These are phyloP conservation scores for Irineochytrium annulatum DNA, from an alignment of 192 early-diverging fungal species.

Conservation along the genomic window DNA sequence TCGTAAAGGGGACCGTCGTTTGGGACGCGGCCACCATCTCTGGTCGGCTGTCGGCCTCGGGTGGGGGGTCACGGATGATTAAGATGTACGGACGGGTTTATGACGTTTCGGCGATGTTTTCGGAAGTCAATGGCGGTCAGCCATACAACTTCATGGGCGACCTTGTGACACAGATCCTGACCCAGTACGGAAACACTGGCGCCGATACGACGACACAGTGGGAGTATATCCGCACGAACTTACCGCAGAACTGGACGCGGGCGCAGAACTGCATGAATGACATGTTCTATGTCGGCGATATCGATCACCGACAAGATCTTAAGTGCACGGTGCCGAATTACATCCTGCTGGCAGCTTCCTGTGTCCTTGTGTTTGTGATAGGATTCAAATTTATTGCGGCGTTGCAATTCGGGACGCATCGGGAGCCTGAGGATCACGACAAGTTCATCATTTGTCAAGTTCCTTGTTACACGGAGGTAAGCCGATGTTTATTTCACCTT, in stretches of 20 bases:
- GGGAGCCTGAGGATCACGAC: slow-evolving; percentile 82
- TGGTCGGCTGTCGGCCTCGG: neutral
- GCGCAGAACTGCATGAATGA: slow-evolving; percentile 67
- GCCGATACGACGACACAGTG: slow-evolving; percentile 16
- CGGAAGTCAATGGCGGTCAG: slow-evolving; percentile 5
- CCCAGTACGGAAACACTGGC: slow-evolving; percentile 11
- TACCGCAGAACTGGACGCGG: slow-evolving; percentile 12
- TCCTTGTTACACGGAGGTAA: slow-evolving; percentile 94
- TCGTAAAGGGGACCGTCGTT: slow-evolving; percentile 38
- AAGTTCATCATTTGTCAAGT: slow-evolving; percentile 95
- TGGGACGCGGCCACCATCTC: slow-evolving; percentile 25
- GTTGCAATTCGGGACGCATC: slow-evolving; percentile 43
- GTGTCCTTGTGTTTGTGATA: slow-evolving; percentile 77
- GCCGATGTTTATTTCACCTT: slow-evolving; percentile 27
- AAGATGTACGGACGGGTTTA: slow-evolving; percentile 40
- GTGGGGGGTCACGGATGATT: slow-evolving; percentile 23
- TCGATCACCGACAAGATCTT: slow-evolving; percentile 79
- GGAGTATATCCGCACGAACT: slow-evolving; percentile 15
- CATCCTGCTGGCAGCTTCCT: slow-evolving; percentile 71
- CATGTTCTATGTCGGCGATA: slow-evolving; percentile 75
- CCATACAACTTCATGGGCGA: slow-evolving; percentile 9
- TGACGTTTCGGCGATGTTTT: slow-evolving; percentile 33
- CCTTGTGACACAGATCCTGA: slow-evolving; percentile 18
- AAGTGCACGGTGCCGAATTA: slow-evolving; percentile 83
- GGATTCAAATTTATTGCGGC: slow-evolving; percentile 63